These are phyloP conservation scores for Candida easanensis DNA, from an alignment of 805 yeast genomes.

Conservation along the genomic window DNA sequence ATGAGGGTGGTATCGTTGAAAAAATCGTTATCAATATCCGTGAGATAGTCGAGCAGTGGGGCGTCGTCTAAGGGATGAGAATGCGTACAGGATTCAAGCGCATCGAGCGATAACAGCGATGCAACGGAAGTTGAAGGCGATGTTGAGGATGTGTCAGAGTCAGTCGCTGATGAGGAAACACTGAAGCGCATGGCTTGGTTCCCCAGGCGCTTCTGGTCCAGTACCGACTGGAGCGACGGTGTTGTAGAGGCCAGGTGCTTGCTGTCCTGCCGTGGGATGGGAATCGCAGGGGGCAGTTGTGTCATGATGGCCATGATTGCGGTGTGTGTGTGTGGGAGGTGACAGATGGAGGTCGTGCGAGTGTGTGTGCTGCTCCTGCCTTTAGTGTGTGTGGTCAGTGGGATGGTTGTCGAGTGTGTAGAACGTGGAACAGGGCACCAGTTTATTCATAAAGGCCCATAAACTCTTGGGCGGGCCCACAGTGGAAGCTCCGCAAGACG, in stretches of 20 bases:
- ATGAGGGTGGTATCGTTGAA: conserved; percentile 9
- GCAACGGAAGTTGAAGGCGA: conserved; percentile 9
- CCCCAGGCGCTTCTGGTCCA: conserved; percentile 21
- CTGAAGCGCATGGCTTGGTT: conserved; percentile 10
- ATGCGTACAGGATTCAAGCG: conserved; percentile 15
- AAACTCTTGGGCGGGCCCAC: no score
- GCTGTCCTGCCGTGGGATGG: conserved; percentile 17
- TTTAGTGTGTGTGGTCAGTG: neutral
- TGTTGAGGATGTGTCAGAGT: neutral
- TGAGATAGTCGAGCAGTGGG: conserved; percentile 12
- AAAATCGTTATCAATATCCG: conserved; percentile 25
- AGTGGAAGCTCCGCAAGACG: no score
- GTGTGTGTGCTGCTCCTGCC: no score
- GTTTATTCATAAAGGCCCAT: no score
- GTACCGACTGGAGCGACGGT: conserved; percentile 25
- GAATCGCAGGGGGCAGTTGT: conserved; percentile 21
- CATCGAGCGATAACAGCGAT: conserved; percentile 15
- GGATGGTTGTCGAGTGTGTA: neutral
- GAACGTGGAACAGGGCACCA: no score
- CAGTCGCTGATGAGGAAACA: conserved; percentile 7
- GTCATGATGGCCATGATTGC: conserved; percentile 8
- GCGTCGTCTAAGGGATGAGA: conserved; percentile 23
- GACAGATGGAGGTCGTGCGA: neutral
- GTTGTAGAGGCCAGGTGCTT: conserved; percentile 4
- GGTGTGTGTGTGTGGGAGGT: neutral